These are phyloP conservation scores for Citrus medica DNA, from an alignment of 345 rosid species.

Conservation along the genomic window DNA sequence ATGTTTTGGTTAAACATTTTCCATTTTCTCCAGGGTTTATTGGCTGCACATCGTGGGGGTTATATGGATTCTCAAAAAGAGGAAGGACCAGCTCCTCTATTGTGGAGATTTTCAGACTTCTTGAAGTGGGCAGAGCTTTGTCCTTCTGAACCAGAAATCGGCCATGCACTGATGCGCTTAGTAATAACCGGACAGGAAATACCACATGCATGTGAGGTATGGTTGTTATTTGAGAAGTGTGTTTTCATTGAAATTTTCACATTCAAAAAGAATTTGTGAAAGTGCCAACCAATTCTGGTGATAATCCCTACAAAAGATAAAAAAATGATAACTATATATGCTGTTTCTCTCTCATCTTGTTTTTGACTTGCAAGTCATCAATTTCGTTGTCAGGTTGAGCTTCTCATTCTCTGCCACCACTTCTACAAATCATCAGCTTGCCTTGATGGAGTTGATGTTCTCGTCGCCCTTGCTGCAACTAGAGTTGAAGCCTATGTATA, in stretches of 20 bases:
- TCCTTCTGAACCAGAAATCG: constrained; percentile 96
- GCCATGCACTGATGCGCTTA: constrained; percentile 98
- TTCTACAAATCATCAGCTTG: constrained; percentile 96
- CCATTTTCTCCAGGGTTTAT: constrained; percentile 60
- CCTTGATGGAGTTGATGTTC: constrained; percentile 99
- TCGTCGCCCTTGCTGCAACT: constrained; percentile 95
- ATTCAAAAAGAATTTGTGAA: background rate
- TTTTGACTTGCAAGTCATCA: constrained; percentile 2
- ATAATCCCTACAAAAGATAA: background rate
- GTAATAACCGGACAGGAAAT: constrained; percentile 97
- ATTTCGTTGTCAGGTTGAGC: constrained; percentile 71
- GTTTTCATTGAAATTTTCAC: background rate
- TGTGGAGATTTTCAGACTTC: constrained; percentile 98
- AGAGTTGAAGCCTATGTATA: constrained; percentile 91
- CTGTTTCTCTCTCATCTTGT: background rate
- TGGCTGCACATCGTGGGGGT: constrained; percentile 99
- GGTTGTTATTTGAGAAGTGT: background rate
- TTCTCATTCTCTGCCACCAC: constrained; percentile 94
- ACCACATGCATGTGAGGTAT: constrained; percentile 98
- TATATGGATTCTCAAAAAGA: constrained; percentile 94
- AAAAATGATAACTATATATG: background rate
- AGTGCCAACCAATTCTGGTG: background rate
- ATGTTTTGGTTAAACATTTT: constrained; percentile 8
- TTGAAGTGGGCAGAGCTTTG: constrained; percentile 97
- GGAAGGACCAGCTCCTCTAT: constrained; percentile 95